Base-by-base conservation (phyloP, 495 filamentous ascomycete species). In the Thozetella sp. region DNA sequence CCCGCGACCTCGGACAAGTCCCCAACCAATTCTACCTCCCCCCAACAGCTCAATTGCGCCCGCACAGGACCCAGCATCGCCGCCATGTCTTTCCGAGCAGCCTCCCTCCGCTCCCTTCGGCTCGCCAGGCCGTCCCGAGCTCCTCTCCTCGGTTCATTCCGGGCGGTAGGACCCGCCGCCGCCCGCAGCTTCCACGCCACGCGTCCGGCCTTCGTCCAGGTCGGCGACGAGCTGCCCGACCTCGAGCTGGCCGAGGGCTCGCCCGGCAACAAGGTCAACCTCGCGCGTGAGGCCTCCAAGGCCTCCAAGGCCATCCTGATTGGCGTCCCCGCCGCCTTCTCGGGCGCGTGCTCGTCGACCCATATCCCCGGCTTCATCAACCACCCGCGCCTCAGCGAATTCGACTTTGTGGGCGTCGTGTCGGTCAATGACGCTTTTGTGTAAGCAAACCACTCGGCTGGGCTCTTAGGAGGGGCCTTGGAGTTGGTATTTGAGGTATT, bases 391-490 rank as follows among this genome's bases (percentile, higher is more conserved):
- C 78, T 91, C 50, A 89, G 87, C 77, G 80, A 86, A 53, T 92
- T 89, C 13, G 92, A 94, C 53, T 69, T 85, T 51, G 89, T 94
- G 43, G 96, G 94, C 62, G 92, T 97, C 24, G 88, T 99, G 53
- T 83, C 88, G 23, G 93, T 97, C 71, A 99, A 99, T 76, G 95
- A 99, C 72, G 86, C 93, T 25, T 97, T 98, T 74, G 95, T 97
- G 87, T 96, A 84, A 78, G 90, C 76, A 19, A 19, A 57, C 24
- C 25, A 13, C 1, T 51, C 20, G 34, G 20, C 30, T 40, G 24
- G 19, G 48, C 25, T 59, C 13, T 25, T 23, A n/a, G 12, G 60
- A 30, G 45, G 53, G 22, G 13, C 23, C 55, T 54, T 27, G 19
- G 20, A 25, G 23, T 37, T 1, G 45, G 19, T 51, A n/a, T n/a